Base-by-base conservation (phyloP, 805 yeast genomes). In the Candida schatavii region DNA sequence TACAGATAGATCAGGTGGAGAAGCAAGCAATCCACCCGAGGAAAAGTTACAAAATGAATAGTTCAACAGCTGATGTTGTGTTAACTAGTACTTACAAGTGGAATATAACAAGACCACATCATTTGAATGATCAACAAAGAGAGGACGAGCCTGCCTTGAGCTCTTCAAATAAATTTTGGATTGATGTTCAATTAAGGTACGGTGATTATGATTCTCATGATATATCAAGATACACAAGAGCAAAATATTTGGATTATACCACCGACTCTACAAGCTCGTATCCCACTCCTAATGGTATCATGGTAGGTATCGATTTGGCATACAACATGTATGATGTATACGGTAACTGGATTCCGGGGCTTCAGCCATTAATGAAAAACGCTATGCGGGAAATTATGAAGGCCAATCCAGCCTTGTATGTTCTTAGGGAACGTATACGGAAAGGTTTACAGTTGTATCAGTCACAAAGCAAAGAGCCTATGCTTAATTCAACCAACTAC, bases 181-280 rank as follows among this genome's bases (percentile, higher is more conserved):
- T 93, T 44, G 99, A 93, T 69, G 86, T 93, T 18, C 99, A 93
- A 61, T 68, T 93, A 42, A 72, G 98, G 41, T 93, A 91, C 57
- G 99, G 99, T 51, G 99, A 93, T 61, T 93, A 88, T 61, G 99
- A 93, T 61, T 88, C 97, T 3, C 99, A 93, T 59, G 98, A 93
- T 60, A 89, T 93, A 37, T 85, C 96, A 0, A 79, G 97, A 49
- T 93, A 93, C 58, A 86, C 96, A 1, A 72, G 97, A 41, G 90
- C 97, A 5, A 93, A 93, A 59, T 93, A 82, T 59, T 67, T 93
- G 55, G 99, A 93, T 55, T 93, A 93, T 55, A 91, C 97, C 2
- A 78, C 88, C 1, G 99, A 93, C 59, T 84, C 80, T 47, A 72
- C 85, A 3, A 84, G 91, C 52, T 72, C 83, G 42, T 93, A 93